Percentiles rank a stretch among this genome's conserved stretches.
Conservation (phyloP, 192 early-diverging fungal genomes). For the Dispira parvispora region DNA sequence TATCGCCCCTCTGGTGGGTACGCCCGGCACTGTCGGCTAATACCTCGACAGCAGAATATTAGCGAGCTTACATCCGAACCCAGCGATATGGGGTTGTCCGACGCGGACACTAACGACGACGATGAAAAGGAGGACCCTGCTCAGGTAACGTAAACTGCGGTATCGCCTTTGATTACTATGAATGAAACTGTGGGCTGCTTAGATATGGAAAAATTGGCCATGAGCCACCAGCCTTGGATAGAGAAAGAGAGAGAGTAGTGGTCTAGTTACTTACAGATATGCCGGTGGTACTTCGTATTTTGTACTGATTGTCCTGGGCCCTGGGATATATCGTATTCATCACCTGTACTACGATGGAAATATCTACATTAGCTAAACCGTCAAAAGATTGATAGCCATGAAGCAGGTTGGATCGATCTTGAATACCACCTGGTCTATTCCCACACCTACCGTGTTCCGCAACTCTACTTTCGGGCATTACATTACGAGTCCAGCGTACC, state of each 20-base stretch:
- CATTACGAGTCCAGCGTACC: conserved; percentile 15
- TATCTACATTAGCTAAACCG: not conserved
- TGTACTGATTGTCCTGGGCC: not conserved
- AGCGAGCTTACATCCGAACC: not conserved
- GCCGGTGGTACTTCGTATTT: not conserved
- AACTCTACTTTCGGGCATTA: conserved; percentile 39
- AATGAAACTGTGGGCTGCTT: no score
- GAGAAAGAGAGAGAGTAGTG: not conserved
- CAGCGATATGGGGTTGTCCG: not conserved
- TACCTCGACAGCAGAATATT: no score
- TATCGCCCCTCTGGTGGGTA: not conserved
- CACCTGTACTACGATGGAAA: not conserved
- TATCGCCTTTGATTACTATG: no score
- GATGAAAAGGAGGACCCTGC: no score
- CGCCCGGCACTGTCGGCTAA: not conserved
- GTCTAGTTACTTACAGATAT: not conserved
- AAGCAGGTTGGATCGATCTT: not conserved
- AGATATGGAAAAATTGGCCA: not conserved
- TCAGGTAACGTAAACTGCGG: no score
- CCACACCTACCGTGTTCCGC: conserved; percentile 36
- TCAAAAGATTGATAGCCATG: not conserved
- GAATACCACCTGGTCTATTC: conserved; percentile 45
- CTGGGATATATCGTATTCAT: not conserved
- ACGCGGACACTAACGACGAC: no score
- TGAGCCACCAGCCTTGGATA: not conserved